Evolutionary conservation across 2,329 filamentous ascomycete species (phyloP).

Genomic region (Aspergillus clavatus): DNA sequence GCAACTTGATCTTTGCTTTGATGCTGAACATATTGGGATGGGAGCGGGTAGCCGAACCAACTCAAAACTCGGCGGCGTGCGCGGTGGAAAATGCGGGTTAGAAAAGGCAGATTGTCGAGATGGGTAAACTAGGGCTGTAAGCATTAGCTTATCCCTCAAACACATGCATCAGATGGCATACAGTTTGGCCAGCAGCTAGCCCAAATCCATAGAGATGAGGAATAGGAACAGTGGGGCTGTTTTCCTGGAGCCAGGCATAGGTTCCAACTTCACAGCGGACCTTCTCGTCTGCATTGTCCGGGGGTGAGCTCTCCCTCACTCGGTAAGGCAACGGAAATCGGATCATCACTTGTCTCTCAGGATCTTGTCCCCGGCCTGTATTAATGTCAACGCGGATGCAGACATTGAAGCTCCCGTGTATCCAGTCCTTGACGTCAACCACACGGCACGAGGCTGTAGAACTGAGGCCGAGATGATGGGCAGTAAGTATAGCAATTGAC

Average conservation of each 20-base stretch:
- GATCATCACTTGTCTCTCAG: conserved; percentile 6
- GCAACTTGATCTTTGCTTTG: no score
- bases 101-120: no score
- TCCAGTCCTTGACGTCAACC: conserved; percentile 20
- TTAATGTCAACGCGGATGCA: conserved; percentile 21
- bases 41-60: no score
- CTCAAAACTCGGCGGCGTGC: no score
- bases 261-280: conserved; percentile 22
- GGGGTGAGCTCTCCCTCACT: conserved; percentile 15
- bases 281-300: conserved; percentile 25
- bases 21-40: no score
- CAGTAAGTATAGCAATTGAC: conserved; percentile 12
- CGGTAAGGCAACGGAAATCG: conserved; percentile 21
- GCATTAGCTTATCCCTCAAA: no score
- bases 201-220: conserved; percentile 22
- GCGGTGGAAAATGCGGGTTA: no score
- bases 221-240: conserved; percentile 20
- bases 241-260: conserved; percentile 22
- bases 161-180: conserved; percentile 1
- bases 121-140: no score
- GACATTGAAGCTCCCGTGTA: conserved; percentile 26
- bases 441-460: conserved; percentile 12
- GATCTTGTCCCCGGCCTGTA: not conserved
- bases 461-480: conserved; percentile 21
- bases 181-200: conserved; percentile 16